Percentiles rank a stretch among this genome's conserved stretches.
These are phyloP conservation scores for Sclerotinia glacialis DNA, from an alignment of 2,329 filamentous ascomycete genomes.

Conservation along the genomic window DNA sequence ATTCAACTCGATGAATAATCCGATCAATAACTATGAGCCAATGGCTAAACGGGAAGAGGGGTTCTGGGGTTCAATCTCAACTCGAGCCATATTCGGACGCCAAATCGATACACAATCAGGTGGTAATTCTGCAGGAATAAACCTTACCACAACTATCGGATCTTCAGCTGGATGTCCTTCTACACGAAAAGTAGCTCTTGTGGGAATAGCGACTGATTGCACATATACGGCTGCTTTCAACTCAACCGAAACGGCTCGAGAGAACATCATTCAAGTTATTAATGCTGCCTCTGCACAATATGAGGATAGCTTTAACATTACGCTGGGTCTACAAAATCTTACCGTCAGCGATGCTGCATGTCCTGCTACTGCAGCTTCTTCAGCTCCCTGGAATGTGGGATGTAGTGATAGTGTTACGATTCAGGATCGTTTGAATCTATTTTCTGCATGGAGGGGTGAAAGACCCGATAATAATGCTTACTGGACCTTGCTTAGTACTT, in stretches of 20 bases:
- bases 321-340: constrained; percentile 82
- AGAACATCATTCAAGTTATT: constrained; percentile 78
- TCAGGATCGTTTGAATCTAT: constrained; percentile 75
- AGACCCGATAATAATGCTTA: constrained; percentile 80
- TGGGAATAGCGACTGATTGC: constrained; percentile 92
- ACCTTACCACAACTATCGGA: constrained; percentile 76
- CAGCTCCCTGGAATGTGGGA: constrained; percentile 78
- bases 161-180: constrained; percentile 79
- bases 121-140: constrained; percentile 76
- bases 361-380: constrained; percentile 62
- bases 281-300: constrained; percentile 86
- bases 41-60: constrained; percentile 48
- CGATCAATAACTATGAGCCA: constrained; percentile 51
- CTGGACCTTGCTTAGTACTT: constrained; percentile 77
- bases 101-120: constrained; percentile 67
- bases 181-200: constrained; percentile 85
- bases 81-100: constrained; percentile 67
- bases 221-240: constrained; percentile 75
- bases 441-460: constrained; percentile 82
- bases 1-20: constrained; percentile 77
- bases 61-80: constrained; percentile 58
- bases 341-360: constrained; percentile 75
- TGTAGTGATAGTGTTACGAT: constrained; percentile 66
- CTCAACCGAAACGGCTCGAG: constrained; percentile 58
- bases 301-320: constrained; percentile 91